Percentiles rank a stretch among this genome's conserved stretches.
These are phyloP conservation scores for Kodamaea sagamina DNA, from an alignment of 805 yeast genomes.

Conservation along the genomic window DNA sequence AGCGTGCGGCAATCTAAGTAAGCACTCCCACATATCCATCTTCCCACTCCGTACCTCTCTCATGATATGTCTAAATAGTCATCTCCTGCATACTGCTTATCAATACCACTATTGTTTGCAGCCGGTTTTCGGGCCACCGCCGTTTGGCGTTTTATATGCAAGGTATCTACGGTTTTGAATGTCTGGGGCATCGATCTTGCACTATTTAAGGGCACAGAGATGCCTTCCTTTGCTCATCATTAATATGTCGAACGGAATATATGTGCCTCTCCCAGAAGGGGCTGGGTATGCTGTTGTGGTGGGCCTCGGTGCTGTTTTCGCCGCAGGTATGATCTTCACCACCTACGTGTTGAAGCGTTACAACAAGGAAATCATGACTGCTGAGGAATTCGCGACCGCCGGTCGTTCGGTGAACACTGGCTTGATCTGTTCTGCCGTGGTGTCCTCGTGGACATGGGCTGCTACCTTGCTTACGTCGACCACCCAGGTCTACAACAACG, in stretches of 20 bases:
- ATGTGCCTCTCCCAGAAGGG: slow-evolving; percentile 59
- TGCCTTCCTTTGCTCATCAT: not conserved
- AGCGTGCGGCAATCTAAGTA: no score
- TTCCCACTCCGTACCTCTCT: no score
- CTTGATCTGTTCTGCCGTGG: slow-evolving; percentile 85
- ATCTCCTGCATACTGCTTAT: no score
- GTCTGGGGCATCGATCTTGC: not conserved
- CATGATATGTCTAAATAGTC: no score
- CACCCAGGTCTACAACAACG: slow-evolving; percentile 73
- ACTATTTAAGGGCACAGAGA: not conserved
- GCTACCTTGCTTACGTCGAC: slow-evolving; percentile 70
- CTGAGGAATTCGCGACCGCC: slow-evolving; percentile 93
- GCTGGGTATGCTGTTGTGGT: slow-evolving; percentile 88
- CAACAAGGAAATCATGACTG: slow-evolving; percentile 82
- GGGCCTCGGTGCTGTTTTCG: slow-evolving; percentile 82
- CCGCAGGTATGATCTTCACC: slow-evolving; percentile 74
- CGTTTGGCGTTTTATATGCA: not conserved
- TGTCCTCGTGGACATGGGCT: slow-evolving; percentile 83
- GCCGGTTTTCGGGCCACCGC: slow-evolving; percentile 3
- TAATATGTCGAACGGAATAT: slow-evolving; percentile 21
- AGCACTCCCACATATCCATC: no score
- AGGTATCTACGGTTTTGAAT: slow-evolving; percentile 3
- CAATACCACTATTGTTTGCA: not conserved
- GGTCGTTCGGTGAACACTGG: slow-evolving; percentile 87
- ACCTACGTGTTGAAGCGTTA: slow-evolving; percentile 73